Percentiles rank a stretch among this genome's conserved stretches.
phyloP scores from a whole-genome alignment of 352 stramenopile genomes.

The Thraustochytrium striatum region DNA sequence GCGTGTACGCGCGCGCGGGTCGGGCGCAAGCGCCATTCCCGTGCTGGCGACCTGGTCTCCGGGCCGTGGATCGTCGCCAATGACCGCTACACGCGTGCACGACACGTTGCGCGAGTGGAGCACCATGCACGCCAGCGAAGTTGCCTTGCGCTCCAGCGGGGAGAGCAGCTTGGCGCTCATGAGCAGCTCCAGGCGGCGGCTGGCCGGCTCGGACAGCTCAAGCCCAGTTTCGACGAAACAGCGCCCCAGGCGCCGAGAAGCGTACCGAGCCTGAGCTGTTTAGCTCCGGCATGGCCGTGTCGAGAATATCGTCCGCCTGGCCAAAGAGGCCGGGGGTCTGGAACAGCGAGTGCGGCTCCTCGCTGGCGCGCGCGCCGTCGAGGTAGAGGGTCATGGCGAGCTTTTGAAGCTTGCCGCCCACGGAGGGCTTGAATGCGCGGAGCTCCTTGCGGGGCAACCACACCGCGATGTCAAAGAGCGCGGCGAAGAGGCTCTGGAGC shows the following conservation, averaged over 20 bases:
- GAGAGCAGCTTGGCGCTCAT: not conserved
- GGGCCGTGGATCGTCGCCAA: not conserved
- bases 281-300: not conserved
- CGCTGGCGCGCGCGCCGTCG: not conserved
- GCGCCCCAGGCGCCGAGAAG: not conserved
- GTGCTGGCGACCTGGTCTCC: not conserved
- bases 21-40: not conserved
- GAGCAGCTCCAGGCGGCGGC: not conserved
- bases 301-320: not conserved
- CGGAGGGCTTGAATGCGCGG: slow-evolving; percentile 1
- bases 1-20: not conserved
- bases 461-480: slow-evolving; percentile 19
- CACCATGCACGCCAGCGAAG: not conserved
- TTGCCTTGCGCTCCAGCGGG: not conserved
- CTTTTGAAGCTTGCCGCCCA: not conserved
- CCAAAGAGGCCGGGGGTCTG: not conserved
- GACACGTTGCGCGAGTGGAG: slow-evolving; percentile 16
- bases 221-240: slow-evolving; percentile 7
- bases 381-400: slow-evolving; percentile 23
- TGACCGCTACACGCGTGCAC: not conserved
- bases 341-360: slow-evolving; percentile 6
- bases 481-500: slow-evolving; percentile 2
- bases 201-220: not conserved
- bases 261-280: not conserved
- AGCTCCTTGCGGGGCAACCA: slow-evolving; percentile 21